Conservation (phyloP, 1,139 yeast species). For the Suhomyces chickasaworum region DNA sequence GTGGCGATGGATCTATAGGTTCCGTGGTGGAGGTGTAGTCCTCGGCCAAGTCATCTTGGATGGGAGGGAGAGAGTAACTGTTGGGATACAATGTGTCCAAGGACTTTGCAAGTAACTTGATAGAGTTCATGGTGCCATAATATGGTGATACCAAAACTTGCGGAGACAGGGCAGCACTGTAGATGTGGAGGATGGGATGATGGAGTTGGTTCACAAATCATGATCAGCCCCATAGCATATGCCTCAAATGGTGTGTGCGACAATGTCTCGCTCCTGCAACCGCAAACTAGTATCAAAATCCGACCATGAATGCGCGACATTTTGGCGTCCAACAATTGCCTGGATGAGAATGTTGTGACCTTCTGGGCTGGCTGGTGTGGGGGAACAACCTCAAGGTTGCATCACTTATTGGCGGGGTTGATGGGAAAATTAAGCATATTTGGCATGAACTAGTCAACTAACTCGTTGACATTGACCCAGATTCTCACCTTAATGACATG, state of each 20-base stretch:
- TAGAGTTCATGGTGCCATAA: slow-evolving; percentile 36
- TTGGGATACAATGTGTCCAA: slow-evolving; percentile 36
- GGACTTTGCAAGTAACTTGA: slow-evolving; percentile 40
- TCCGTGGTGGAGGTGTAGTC: slow-evolving; percentile 16
- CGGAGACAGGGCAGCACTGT: neutral
- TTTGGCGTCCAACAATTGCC: slow-evolving; percentile 9
- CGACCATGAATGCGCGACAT: slow-evolving; percentile 2
- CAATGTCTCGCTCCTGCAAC: slow-evolving; percentile 11
- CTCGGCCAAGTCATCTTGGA: slow-evolving; percentile 16
- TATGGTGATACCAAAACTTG: neutral
- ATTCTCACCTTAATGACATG: neutral
- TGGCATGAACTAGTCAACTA: no score
- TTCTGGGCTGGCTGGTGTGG: slow-evolving; percentile 1
- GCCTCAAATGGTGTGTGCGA: slow-evolving; percentile 9
- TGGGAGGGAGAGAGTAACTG: slow-evolving; percentile 12
- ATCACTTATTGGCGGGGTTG: slow-evolving; percentile 1
- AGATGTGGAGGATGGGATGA: neutral
- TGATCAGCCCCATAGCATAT: slow-evolving; percentile 11
- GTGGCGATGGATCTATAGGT: slow-evolving; percentile 4
- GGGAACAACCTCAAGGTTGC: neutral
- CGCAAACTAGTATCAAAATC: no score
- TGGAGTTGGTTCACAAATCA: slow-evolving; percentile 1
- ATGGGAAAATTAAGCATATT: no score
- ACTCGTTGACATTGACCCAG: no score
- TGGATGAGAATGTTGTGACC: slow-evolving; percentile 3